A percentile compares a stretch with the other conserved stretches of the same genome.
Conservation (phyloP, 495 filamentous ascomycete genomes). For the Podospora pseudocomata region DNA sequence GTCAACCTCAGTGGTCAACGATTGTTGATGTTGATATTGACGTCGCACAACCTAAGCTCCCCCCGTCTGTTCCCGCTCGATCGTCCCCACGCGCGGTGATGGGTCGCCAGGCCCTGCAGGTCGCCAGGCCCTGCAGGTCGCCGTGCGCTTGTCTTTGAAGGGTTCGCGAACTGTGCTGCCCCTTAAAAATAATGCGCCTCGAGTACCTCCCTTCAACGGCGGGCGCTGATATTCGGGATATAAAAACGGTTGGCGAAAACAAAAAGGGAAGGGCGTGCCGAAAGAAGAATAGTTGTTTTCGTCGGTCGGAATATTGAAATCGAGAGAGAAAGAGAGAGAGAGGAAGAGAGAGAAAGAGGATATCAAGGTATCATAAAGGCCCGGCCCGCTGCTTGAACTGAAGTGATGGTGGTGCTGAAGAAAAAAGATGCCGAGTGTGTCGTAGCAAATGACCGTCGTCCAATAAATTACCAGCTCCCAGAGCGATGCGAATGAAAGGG, state of each 20-base stretch:
- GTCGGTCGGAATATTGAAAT: neutral
- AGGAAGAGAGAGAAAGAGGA: neutral
- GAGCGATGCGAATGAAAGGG: neutral
- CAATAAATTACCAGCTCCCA: conserved; percentile 8
- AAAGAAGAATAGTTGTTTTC: neutral
- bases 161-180: neutral
- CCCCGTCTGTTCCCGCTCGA: neutral
- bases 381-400: neutral
- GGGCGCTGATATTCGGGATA: neutral
- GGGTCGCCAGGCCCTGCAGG: neutral
- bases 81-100: conserved; percentile 6
- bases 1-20: conserved; percentile 2
- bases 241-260: neutral
- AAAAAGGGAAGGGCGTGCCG: conserved; percentile 4
- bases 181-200: neutral
- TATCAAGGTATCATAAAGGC: neutral
- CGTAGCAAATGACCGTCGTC: neutral
- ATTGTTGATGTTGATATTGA: neutral
- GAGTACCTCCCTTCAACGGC: neutral
- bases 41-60: neutral
- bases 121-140: neutral
- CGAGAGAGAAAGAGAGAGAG: neutral
- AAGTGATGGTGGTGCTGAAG: conserved; percentile 1
- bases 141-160: neutral
- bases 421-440: conserved; percentile 3